Percentiles rank a stretch among this genome's conserved stretches.
These are phyloP conservation scores for Zalaria sp. DNA, from an alignment of 2,329 filamentous ascomycete species.

Conservation along the genomic window DNA sequence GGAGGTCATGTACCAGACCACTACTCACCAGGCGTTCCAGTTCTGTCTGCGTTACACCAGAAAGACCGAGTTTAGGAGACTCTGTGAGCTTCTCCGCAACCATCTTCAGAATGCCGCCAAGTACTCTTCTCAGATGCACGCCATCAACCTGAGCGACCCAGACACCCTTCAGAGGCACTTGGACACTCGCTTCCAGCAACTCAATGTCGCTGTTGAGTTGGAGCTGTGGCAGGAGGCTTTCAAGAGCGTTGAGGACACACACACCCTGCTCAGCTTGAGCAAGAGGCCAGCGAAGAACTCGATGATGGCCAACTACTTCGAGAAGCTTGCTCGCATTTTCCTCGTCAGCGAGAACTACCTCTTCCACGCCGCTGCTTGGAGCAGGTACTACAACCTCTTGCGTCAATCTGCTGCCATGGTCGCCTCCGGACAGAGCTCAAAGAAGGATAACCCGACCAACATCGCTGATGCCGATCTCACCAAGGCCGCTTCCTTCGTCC, in stretches of 20 bases:
- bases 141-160: slow-evolving; percentile 95
- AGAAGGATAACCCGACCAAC: slow-evolving; percentile 78
- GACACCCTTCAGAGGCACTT: slow-evolving; percentile 95
- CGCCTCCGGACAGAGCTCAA: slow-evolving; percentile 72
- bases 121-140: slow-evolving; percentile 97
- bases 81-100: slow-evolving; percentile 95
- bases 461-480: slow-evolving; percentile 82
- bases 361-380: slow-evolving; percentile 97
- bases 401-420: slow-evolving; percentile 77
- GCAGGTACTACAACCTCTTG: slow-evolving; percentile 90
- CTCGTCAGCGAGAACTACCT: slow-evolving; percentile 98
- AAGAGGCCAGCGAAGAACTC: slow-evolving; percentile 96
- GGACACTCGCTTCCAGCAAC: slow-evolving; percentile 94
- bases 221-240: slow-evolving; percentile 99
- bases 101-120: slow-evolving; percentile 98
- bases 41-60: slow-evolving; percentile 97
- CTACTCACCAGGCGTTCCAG: slow-evolving; percentile 93
- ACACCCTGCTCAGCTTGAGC: slow-evolving; percentile 92
- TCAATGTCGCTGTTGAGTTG: slow-evolving; percentile 94
- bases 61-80: slow-evolving; percentile 97
- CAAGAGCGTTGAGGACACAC: slow-evolving; percentile 97
- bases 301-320: slow-evolving; percentile 99
- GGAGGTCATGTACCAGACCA: slow-evolving; percentile 96
- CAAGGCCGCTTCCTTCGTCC: slow-evolving; percentile 88
- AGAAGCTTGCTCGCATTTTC: slow-evolving; percentile 97